Conservation (phyloP, 176 grass and related monocot genomes). For the Aegilops sharonensis region DNA sequence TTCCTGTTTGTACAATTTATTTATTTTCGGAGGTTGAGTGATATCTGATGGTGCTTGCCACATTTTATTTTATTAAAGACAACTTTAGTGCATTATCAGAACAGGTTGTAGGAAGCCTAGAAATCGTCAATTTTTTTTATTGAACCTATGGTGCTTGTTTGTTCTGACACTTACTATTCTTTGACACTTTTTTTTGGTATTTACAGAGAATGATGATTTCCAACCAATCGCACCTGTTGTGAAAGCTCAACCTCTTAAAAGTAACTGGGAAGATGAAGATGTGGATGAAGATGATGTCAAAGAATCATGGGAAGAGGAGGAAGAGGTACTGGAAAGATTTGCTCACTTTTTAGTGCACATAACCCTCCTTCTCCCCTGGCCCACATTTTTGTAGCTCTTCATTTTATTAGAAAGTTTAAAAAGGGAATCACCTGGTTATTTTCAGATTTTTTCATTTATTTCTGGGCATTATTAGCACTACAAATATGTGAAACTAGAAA, state of each 20-base stretch:
- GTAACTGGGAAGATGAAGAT: conserved; percentile 83
- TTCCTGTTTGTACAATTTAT: neutral
- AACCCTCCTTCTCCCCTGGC: neutral
- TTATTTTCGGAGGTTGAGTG: neutral
- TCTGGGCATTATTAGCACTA: neutral
- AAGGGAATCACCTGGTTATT: neutral
- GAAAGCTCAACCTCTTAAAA: conserved; percentile 54
- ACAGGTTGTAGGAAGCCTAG: neutral
- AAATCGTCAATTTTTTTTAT: neutral
- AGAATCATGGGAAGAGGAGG: conserved; percentile 93
- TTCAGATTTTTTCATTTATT: neutral
- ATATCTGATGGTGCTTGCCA: neutral
- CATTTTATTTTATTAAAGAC: neutral
- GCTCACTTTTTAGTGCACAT: neutral
- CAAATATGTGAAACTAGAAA: neutral
- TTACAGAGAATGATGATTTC: conserved; percentile 74
- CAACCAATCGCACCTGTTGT: conserved; percentile 41
- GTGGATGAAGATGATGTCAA: conserved; percentile 80
- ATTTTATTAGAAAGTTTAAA: neutral
- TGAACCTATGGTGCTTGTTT: neutral
- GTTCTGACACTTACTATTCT: neutral
- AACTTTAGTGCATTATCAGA: neutral
- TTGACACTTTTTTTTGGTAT: neutral
- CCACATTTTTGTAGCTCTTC: conserved; percentile 1
- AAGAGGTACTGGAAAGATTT: conserved; percentile 47